Conservation (phyloP, 176 grass and related monocot species). For the Ampelocalamus luodianensis region DNA sequence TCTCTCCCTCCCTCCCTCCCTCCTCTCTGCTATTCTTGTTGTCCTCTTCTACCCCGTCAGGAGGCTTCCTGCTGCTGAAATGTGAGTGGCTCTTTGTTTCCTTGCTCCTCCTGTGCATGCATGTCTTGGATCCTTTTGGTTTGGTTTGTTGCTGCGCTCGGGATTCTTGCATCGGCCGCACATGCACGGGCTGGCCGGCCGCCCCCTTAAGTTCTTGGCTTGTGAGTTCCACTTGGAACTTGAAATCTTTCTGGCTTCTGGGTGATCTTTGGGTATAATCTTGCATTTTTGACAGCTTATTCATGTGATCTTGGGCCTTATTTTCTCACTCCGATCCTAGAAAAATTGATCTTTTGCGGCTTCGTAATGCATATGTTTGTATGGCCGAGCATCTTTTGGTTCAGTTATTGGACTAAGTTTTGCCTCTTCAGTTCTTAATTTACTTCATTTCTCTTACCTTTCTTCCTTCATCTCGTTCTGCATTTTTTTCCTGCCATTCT, state of each 20-base stretch:
- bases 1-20: background rate
- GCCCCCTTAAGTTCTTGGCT: background rate
- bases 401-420: slow-evolving; percentile 8
- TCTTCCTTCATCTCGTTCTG: background rate
- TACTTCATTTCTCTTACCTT: background rate
- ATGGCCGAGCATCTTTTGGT: background rate
- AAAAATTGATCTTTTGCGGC: background rate
- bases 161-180: slow-evolving; percentile 25
- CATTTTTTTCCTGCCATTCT: background rate
- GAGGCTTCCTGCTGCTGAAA: slow-evolving; percentile 32
- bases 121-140: slow-evolving; percentile 39
- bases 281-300: background rate
- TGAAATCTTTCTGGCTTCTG: slow-evolving; percentile 1
- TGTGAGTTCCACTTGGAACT: background rate
- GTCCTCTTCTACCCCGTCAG: slow-evolving; percentile 19
- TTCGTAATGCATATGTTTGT: background rate
- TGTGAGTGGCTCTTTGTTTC: slow-evolving; percentile 51
- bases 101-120: background rate
- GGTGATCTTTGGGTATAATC: slow-evolving; percentile 19
- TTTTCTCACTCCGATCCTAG: background rate
- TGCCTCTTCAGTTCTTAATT: slow-evolving; percentile 1
- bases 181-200: background rate
- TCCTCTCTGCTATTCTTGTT: background rate
- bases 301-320: background rate
- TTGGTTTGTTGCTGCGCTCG: slow-evolving; percentile 22